Base-by-base conservation (phyloP, 345 rosid genomes). In the Populus davidiana region DNA sequence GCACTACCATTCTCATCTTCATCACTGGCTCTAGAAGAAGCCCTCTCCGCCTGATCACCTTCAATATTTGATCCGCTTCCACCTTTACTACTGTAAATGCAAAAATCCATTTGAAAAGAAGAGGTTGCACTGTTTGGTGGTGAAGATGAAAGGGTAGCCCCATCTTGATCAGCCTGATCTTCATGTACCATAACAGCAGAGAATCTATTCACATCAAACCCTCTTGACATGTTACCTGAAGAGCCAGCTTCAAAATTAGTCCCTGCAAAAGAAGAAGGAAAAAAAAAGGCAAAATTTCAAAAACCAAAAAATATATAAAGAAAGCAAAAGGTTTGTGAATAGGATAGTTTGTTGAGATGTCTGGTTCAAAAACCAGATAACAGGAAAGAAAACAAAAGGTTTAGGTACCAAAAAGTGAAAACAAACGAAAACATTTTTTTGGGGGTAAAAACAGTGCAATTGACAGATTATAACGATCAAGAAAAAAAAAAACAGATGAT, bases 1-100 rank as follows among this genome's bases (percentile, higher is more conserved):
- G 93, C 87, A 52, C 81, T 84, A 5, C 97, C 97, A 75, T 91
- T 93, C 39, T 96, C 99, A 27, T 93, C 99, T 52, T 93, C 98
- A 20, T 83, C 97, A 47, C 96, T 91, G 0, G 91, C 91, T 84
- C 96, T 87, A 6, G 94, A 87, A 80, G 90, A 82, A 23, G 89
- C 90, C 83, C 93, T 84, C 10, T 77, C 85, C 64, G 83, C 90
- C 25, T 75, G 84, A 1, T 61, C 73, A 20, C 72, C 73, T 31
- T 89, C 95, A 41, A 79, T 67, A 33, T 88, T 50, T 2, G 81
- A 89, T 70, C 91, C 86, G 77, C 87, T 78, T 21, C 44, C 88
- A 71, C 84, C 92, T 67, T 85, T 56, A 35, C 86, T 77, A 41
- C 88, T 85, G 56, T 86, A 82, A 2, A 89, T 78, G 59, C 98